These are phyloP conservation scores for Ophiostoma australiae DNA, from an alignment of 2,329 filamentous ascomycete genomes.

Conservation along the genomic window DNA sequence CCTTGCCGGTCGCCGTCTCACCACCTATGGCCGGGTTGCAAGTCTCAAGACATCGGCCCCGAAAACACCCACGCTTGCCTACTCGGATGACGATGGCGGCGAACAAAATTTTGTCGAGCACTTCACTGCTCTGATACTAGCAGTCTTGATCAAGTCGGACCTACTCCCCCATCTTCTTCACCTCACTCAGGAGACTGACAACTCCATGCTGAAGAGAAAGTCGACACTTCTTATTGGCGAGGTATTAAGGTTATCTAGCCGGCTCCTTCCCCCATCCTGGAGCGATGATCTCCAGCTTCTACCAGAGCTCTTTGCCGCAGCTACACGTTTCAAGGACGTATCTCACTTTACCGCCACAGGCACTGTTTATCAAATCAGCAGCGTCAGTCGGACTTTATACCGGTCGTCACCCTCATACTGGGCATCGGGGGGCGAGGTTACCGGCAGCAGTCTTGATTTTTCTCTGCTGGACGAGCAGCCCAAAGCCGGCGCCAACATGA, in stretches of 20 bases:
- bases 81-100: conserved; percentile 60
- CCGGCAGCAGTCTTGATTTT: conserved; percentile 43
- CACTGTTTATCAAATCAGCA: conserved; percentile 96
- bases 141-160: conserved; percentile 77
- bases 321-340: conserved; percentile 65
- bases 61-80: conserved; percentile 44
- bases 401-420: conserved; percentile 59
- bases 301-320: conserved; percentile 75
- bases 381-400: conserved; percentile 88
- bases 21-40: conserved; percentile 91
- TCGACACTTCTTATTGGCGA: conserved; percentile 87
- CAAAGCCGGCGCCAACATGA: conserved; percentile 45
- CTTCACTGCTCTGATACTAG: conserved; percentile 83
- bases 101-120: conserved; percentile 88
- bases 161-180: conserved; percentile 59
- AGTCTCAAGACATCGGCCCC: conserved; percentile 63
- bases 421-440: conserved; percentile 34
- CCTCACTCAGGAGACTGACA: conserved; percentile 64
- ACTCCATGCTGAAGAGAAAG: conserved; percentile 72
- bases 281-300: conserved; percentile 82
- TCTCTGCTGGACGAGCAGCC: conserved; percentile 52
- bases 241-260: conserved; percentile 81
- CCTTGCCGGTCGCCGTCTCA: conserved; percentile 82
- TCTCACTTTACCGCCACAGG: conserved; percentile 76
- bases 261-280: conserved; percentile 74